phyloP scores from a whole-genome alignment of 2,329 filamentous ascomycete genomes.

The Coniella vitis region DNA sequence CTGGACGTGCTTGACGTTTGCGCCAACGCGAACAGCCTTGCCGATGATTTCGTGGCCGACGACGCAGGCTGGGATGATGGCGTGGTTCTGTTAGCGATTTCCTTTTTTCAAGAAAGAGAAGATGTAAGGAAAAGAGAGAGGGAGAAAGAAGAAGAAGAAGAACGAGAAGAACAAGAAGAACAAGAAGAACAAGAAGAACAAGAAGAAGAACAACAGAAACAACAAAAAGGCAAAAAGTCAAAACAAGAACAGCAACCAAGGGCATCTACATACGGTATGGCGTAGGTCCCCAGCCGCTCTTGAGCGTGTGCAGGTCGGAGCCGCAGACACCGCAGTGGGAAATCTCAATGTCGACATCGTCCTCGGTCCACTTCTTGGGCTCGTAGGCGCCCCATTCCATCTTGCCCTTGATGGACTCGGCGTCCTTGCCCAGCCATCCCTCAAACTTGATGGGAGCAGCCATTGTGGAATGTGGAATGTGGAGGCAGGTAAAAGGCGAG shows the following conservation, averaged over 20 bases:
- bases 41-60: conserved; percentile 58
- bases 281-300: conserved; percentile 40
- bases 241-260: too few species aligned
- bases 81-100: neutral
- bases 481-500: too few species aligned
- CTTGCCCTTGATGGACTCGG: conserved; percentile 34
- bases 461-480: conserved; percentile 19
- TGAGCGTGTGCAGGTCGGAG: conserved; percentile 49
- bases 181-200: too few species aligned
- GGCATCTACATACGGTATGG: conserved; percentile 34
- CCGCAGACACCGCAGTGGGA: conserved; percentile 58
- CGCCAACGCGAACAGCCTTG: conserved; percentile 42
- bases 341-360: conserved; percentile 53
- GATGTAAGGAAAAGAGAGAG: neutral
- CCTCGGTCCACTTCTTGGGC: conserved; percentile 54
- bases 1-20: conserved; percentile 37
- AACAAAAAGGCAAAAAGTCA: neutral
- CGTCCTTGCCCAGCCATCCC: conserved; percentile 36
- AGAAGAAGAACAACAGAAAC: too few species aligned
- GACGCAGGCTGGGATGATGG: conserved; percentile 31
- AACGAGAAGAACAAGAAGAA: neutral
- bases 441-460: conserved; percentile 33
- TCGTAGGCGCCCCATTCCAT: conserved; percentile 47
- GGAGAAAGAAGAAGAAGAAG: neutral
- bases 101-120: neutral